A percentile compares a stretch with the other conserved stretches of the same genome.
Conservation (phyloP, 108 stramenopile species). For the Epipyxis sp. region DNA sequence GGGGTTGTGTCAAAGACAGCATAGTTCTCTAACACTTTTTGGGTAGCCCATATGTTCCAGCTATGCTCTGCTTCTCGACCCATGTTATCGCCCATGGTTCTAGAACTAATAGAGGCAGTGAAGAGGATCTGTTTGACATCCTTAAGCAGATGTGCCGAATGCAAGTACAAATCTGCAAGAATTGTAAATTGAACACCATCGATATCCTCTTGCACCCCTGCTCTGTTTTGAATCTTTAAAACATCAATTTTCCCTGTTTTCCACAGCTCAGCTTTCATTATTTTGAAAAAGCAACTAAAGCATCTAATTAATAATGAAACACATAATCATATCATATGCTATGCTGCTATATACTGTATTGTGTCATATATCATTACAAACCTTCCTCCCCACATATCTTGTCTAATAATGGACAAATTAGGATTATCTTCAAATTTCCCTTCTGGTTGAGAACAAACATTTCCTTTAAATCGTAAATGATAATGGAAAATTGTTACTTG, state of each 20-base stretch:
- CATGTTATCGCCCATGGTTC: background rate
- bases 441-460: background rate
- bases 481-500: conserved; percentile 3
- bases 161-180: background rate
- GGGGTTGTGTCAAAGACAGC: background rate
- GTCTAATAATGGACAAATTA: background rate
- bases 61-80: background rate
- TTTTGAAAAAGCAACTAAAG: background rate
- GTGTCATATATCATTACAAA: too few species aligned
- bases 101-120: background rate
- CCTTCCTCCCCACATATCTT: background rate
- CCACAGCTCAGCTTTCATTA: background rate
- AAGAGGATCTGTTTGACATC: background rate
- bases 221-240: background rate
- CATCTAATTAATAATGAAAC: too few species aligned
- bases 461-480: background rate
- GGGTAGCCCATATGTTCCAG: conserved; percentile 3
- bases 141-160: background rate
- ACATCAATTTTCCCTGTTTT: background rate
- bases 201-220: conserved; percentile 3
- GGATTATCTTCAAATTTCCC: background rate
- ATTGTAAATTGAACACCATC: background rate
- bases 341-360: too few species aligned
- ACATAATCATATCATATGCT: too few species aligned
- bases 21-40: background rate